phyloP scores from a whole-genome alignment of 75 land plant genomes.

The Ceratopteris richardii region DNA sequence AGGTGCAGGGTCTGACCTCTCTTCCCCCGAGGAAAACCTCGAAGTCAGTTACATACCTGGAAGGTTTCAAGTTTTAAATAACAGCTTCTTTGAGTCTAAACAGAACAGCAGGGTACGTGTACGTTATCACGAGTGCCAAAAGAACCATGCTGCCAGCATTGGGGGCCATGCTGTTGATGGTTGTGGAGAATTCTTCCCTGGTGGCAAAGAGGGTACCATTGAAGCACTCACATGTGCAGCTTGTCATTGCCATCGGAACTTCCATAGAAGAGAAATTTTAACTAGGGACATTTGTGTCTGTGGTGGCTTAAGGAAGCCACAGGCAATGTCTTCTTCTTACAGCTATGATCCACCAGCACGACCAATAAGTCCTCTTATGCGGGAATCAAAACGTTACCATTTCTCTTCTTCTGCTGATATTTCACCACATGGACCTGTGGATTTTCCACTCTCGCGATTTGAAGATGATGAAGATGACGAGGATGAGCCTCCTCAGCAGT shows the following conservation, averaged over 20 bases:
- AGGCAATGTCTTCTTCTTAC: too few species aligned
- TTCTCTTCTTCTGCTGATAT: not conserved
- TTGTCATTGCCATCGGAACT: slow-evolving; percentile 59
- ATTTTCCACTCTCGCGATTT: not conserved
- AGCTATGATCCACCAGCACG: not conserved
- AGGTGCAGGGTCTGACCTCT: not conserved
- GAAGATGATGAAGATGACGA: slow-evolving; percentile 19
- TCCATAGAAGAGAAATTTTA: slow-evolving; percentile 36
- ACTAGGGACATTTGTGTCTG: not conserved
- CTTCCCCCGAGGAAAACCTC: not conserved
- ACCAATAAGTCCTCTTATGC: not conserved
- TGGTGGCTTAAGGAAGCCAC: too few species aligned
- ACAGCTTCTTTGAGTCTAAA: slow-evolving; percentile 1
- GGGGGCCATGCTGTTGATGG: slow-evolving; percentile 64
- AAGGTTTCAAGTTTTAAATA: not conserved
- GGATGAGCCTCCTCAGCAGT: slow-evolving; percentile 16
- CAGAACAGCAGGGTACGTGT: not conserved
- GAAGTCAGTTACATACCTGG: not conserved
- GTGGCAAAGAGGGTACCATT: slow-evolving; percentile 44
- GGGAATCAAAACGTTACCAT: slow-evolving; percentile 10
- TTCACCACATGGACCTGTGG: slow-evolving; percentile 14
- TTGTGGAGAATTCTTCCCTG: slow-evolving; percentile 66
- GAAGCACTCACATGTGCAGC: slow-evolving; percentile 61
- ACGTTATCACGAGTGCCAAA: slow-evolving; percentile 49
- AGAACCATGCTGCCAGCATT: slow-evolving; percentile 58